phyloP scores from a whole-genome alignment of 495 filamentous ascomycete genomes.

The Penicillium paradoxum region DNA sequence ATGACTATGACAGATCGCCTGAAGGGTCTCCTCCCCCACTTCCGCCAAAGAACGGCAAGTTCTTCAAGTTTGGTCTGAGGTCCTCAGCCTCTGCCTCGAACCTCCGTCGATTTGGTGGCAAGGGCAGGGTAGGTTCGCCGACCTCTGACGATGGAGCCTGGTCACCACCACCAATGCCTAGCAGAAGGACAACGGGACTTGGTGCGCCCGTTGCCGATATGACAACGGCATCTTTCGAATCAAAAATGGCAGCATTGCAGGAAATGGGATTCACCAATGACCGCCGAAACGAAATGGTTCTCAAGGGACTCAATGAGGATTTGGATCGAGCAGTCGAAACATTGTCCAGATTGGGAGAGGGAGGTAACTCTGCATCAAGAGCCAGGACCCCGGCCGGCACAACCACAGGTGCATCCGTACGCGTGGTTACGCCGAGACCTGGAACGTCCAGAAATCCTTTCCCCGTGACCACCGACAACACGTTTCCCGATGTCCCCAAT shows the following conservation, averaged over 20 bases:
- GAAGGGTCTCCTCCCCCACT: constrained; percentile 67
- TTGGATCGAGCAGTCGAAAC: constrained; percentile 80
- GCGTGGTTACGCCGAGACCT: constrained; percentile 3
- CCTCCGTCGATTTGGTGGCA: constrained; percentile 35
- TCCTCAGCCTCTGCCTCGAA: constrained; percentile 67
- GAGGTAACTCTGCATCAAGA: constrained; percentile 40
- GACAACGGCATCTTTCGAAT: constrained; percentile 53
- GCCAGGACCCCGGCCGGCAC: constrained; percentile 31
- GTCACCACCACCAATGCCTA: constrained; percentile 33
- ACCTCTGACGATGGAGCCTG: constrained; percentile 21
- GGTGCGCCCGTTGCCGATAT: constrained; percentile 60
- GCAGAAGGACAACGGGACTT: constrained; percentile 58
- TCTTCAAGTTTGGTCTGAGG: constrained; percentile 67
- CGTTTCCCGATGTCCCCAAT: constrained; percentile 6
- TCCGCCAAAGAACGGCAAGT: constrained; percentile 74
- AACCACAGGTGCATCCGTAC: constrained; percentile 19
- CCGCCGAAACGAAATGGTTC: constrained; percentile 68
- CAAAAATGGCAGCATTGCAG: constrained; percentile 69
- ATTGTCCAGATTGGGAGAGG: constrained; percentile 72
- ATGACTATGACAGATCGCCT: constrained; percentile 21
- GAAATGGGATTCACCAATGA: constrained; percentile 95
- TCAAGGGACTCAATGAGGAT: constrained; percentile 77
- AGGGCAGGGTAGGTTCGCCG: constrained; percentile 26
- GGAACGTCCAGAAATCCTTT: constrained; percentile 22
- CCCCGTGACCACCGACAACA: neutral